Evolutionary conservation across 805 yeast genomes (phyloP), one percentile per base, ranked within the genome.

Genomic region (Hanseniaspora pseudoguilliermondii): DNA sequence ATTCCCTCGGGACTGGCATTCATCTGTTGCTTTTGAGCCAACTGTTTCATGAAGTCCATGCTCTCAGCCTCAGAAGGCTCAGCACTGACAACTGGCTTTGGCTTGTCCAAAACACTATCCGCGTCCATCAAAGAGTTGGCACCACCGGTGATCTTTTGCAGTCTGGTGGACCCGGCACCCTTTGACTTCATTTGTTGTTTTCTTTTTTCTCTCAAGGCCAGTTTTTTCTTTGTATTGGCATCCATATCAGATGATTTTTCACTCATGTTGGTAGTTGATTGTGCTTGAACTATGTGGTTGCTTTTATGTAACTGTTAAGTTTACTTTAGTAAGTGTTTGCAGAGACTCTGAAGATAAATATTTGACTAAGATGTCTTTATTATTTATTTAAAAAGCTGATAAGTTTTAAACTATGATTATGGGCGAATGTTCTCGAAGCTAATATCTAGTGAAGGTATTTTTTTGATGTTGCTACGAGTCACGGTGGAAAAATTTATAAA

Each of bases 121-220:
- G 73, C 60, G 5, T 71, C 64, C 53, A 73, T 59, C 23, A 64
- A 66, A 42, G 76, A 70, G 47, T 67, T 68, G 27, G 67, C 65
- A 21, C 68, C 64, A 2, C 76, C 77, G 1, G 76, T 69, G 55
- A 76, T 76, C 56, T 73, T 75, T 59, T 75, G 78, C 62, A 83
- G 66, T 58, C 88, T 69, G 21, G 72, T 72, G 3, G 78, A 63
- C 21, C 81, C 83, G 47, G 75, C 76, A 4, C 83, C 82, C 59
- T 74, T 73, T 51, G 72, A 68, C n/a, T 49, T 32, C 72, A 82
- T 74, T 64, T 81, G 82, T 59, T 84, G 82, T 46, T 78, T 82
- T 63, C 88, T 74, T 64, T 84, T 75, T 63, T 83, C 86, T 57
- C 86, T 73, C 47, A 82, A 66, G 23, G 81, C 61, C 54, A 72